Percentiles rank a stretch among this genome's conserved stretches.
Evolutionary conservation across 1,284 basidiomycete genomes (phyloP).

Genomic region (Clitocybe nebularis): DNA sequence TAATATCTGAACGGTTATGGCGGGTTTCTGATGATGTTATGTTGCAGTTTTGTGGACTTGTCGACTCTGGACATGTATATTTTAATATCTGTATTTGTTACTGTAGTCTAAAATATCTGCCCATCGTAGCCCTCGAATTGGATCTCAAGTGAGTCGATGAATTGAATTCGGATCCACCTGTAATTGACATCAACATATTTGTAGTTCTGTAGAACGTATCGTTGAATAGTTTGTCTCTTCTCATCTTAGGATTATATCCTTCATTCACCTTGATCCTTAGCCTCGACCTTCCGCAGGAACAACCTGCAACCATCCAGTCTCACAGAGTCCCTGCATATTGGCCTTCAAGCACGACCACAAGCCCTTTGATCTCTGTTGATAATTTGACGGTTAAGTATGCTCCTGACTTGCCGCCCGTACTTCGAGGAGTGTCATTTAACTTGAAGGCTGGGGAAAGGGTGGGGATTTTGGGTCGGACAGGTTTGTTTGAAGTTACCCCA

Average conservation of each 20-base stretch:
- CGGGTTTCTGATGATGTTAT: neutral
- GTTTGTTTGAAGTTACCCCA: constrained; percentile 23
- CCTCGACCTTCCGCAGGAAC: constrained; percentile 80
- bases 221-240: constrained; percentile 62
- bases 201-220: constrained; percentile 80
- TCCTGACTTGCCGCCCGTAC: constrained; percentile 78
- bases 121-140: constrained; percentile 44
- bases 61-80: constrained; percentile 44
- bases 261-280: constrained; percentile 16
- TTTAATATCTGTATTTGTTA: neutral
- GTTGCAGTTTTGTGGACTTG: constrained; percentile 64
- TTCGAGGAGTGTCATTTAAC: constrained; percentile 71
- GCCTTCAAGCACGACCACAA: constrained; percentile 67
- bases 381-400: constrained; percentile 80
- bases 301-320: constrained; percentile 65
- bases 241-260: neutral
- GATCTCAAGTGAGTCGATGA: constrained; percentile 53
- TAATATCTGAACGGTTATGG: too few species aligned
- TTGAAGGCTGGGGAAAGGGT: constrained; percentile 63
- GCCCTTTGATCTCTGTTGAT: constrained; percentile 57
- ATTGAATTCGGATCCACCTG: neutral
- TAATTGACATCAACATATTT: constrained; percentile 5
- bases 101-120: constrained; percentile 23
- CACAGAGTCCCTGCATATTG: constrained; percentile 78
- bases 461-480: constrained; percentile 74